Base-by-base conservation (phyloP, 2,329 filamentous ascomycete genomes). In the Alternaria conjuncta region DNA sequence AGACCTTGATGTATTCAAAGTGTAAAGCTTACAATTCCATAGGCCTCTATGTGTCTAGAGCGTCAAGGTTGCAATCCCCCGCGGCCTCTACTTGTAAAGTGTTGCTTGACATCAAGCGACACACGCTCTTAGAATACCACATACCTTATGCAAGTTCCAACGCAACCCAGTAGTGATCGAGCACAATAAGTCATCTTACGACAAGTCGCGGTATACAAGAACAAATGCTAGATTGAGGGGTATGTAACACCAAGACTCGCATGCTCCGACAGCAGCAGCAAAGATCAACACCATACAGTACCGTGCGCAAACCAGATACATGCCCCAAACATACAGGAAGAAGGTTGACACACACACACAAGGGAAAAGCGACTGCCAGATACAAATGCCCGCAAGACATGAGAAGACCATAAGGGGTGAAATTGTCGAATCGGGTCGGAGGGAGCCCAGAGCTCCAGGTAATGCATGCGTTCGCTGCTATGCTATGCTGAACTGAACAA, bases 161-260 rank as follows among this genome's bases (percentile, higher is more conserved):
- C n/a, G n/a, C n/a, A n/a, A n/a, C n/a, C n/a, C n/a, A 15, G n/a
- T 13, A n/a, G 13, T 23, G 21, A n/a, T n/a, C 23, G 5, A 23
- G 30, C 49, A 36, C 20, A 53, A 5, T 18, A 2, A 18, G 20
- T 41, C 18, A 5, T 41, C 20, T 18, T 13, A 53, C 20, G 3
- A 25, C 8, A 53, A 36, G 49, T 18, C 28, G 20, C 28, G 13
- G 28, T 53, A 13, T 32, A n/a, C 12, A 23, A 21, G 54, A 56
- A 56, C 11, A 54, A 53, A 56, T 60, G 49, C 55, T 58, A 46
- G 44, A 63, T 57, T 55, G 43, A 58, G 46, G 56, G 57, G 57
- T 56, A 63, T 60, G 61, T 60, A 63, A 63, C 26, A 32, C 36
- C 36, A 44, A 30, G 20, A 47, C 26, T 56, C 54, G 43, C 18